phyloP scores from a whole-genome alignment of 1,284 basidiomycete species.

The Sporisorium reilianum region DNA sequence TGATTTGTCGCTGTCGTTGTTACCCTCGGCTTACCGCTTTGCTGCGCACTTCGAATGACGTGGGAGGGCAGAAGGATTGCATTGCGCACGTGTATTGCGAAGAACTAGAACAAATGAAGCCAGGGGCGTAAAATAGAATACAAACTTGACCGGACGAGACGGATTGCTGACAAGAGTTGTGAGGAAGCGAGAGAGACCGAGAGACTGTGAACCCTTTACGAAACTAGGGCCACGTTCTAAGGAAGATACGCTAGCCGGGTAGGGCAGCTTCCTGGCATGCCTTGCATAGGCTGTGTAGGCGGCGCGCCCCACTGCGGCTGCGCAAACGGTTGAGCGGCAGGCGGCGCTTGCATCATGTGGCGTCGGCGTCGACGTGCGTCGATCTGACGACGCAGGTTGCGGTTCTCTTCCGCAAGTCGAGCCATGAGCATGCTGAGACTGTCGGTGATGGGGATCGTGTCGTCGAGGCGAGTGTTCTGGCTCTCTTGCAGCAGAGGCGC shows the following conservation, averaged over 20 bases:
- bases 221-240: too few species aligned
- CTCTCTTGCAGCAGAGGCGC: background rate
- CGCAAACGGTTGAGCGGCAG: background rate
- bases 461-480: background rate
- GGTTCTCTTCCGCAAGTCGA: slow-evolving; percentile 18
- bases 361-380: slow-evolving; percentile 1
- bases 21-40: background rate
- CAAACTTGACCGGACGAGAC: background rate
- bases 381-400: slow-evolving; percentile 8
- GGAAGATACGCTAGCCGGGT: background rate
- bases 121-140: background rate
- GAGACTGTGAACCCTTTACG: background rate
- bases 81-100: background rate
- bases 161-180: too few species aligned
- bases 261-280: slow-evolving; percentile 1
- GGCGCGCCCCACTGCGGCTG: background rate
- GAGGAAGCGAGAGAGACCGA: background rate
- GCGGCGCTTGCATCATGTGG: background rate
- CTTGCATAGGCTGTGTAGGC: background rate
- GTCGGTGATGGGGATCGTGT: background rate
- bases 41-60: background rate
- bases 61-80: background rate
- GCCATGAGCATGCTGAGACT: slow-evolving; percentile 9
- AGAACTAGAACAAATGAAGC: background rate
- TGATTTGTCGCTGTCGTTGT: too few species aligned